A percentile compares a stretch with the other conserved stretches of the same genome.
Conservation (phyloP, 495 filamentous ascomycete genomes). For the Stereocaulon alpinum region DNA sequence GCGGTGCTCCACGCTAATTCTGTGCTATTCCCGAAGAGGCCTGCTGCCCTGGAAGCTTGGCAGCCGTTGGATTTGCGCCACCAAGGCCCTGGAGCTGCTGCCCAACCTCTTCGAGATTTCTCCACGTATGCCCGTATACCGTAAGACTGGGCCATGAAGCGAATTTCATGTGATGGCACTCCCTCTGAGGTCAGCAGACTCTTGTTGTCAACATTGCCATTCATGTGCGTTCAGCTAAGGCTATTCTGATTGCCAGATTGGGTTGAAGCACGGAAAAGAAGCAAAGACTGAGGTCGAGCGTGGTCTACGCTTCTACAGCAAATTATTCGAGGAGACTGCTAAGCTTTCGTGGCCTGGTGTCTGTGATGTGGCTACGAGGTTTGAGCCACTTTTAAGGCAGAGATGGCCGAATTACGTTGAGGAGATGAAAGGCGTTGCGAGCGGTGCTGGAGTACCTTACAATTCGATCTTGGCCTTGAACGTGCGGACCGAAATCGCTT, state of each 20-base stretch:
- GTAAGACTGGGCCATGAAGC: background rate
- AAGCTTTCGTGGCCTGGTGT: constrained; percentile 42
- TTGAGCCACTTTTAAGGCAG: constrained; percentile 30
- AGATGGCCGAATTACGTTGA: constrained; percentile 37
- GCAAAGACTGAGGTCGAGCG: constrained; percentile 36
- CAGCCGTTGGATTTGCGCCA: background rate
- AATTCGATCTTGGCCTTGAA: constrained; percentile 56
- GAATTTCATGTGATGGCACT: constrained; percentile 9
- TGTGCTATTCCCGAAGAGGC: background rate
- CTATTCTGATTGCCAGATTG: constrained; percentile 32
- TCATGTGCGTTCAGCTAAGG: background rate
- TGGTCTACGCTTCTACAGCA: constrained; percentile 42
- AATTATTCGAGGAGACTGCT: constrained; percentile 40
- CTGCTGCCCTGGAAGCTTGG: background rate
- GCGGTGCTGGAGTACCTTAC: constrained; percentile 43
- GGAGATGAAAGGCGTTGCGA: constrained; percentile 49
- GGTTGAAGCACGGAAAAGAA: constrained; percentile 40
- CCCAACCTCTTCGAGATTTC: background rate
- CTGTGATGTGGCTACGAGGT: constrained; percentile 34
- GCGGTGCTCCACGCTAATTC: constrained; percentile 1
- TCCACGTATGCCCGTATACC: background rate
- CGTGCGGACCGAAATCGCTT: constrained; percentile 56
- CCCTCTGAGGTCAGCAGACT: constrained; percentile 6
- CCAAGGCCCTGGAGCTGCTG: background rate
- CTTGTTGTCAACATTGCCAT: background rate